These are phyloP conservation scores for Entomortierella lignicola DNA, from an alignment of 192 early-diverging fungal genomes.

Conservation along the genomic window DNA sequence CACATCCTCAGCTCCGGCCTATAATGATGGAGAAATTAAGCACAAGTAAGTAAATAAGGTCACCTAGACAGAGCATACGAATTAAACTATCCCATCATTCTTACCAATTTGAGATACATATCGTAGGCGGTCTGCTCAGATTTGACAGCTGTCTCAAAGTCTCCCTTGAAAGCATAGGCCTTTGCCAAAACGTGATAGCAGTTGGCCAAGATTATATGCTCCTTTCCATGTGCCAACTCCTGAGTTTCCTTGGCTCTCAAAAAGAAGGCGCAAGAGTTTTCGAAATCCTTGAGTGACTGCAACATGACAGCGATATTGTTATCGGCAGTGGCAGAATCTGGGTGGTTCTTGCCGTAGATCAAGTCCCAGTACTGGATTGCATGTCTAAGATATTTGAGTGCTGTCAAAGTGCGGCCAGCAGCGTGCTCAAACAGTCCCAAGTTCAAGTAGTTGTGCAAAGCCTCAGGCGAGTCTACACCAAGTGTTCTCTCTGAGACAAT, in stretches of 20 bases:
- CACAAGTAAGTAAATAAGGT: background rate
- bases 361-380: slow-evolving; percentile 86
- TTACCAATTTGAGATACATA: slow-evolving; percentile 67
- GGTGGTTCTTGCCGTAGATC: slow-evolving; percentile 79
- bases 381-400: slow-evolving; percentile 84
- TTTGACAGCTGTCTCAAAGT: slow-evolving; percentile 80
- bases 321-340: slow-evolving; percentile 88
- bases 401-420: slow-evolving; percentile 74
- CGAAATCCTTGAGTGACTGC: slow-evolving; percentile 73
- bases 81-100: background rate
- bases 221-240: slow-evolving; percentile 71
- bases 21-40: background rate
- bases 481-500: slow-evolving; percentile 85
- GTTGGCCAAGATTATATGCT: slow-evolving; percentile 64
- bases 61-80: background rate
- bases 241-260: slow-evolving; percentile 76
- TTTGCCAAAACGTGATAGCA: slow-evolving; percentile 82
- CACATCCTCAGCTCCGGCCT: slow-evolving; percentile 78
- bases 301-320: slow-evolving; percentile 82
- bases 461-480: slow-evolving; percentile 90
- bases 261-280: slow-evolving; percentile 75
- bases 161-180: slow-evolving; percentile 74
- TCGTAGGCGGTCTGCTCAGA: slow-evolving; percentile 76
- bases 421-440: slow-evolving; percentile 92
- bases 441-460: slow-evolving; percentile 90